Percentiles rank a stretch among this genome's conserved stretches.
These are phyloP conservation scores for Cercophora newfieldiana DNA, from an alignment of 495 filamentous ascomycete species.

Conservation along the genomic window DNA sequence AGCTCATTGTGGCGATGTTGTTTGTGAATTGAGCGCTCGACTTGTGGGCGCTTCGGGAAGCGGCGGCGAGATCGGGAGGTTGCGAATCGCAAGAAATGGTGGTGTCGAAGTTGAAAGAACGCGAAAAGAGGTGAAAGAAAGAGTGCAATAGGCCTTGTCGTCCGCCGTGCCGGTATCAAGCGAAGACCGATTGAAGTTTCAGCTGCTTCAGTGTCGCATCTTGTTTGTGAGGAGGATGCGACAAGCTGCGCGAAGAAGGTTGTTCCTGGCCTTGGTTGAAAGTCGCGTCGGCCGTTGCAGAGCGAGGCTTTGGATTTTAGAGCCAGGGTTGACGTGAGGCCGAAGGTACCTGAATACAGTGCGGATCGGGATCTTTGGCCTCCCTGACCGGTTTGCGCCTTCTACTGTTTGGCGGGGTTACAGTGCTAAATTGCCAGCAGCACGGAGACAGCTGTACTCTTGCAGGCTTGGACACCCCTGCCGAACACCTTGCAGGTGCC, in stretches of 20 bases:
- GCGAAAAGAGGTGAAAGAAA: neutral
- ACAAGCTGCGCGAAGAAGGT: neutral
- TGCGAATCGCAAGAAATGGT: slow-evolving; percentile 5
- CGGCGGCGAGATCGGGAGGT: neutral
- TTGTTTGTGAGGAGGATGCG: neutral
- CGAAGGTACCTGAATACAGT: neutral
- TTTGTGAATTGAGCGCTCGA: neutral
- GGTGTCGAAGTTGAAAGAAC: slow-evolving; percentile 4
- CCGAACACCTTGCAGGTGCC: neutral
- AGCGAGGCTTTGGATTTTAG: slow-evolving; percentile 7
- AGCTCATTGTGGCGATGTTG: slow-evolving; percentile 34
- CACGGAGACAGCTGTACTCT: too few species aligned
- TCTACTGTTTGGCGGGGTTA: too few species aligned
- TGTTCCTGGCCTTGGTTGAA: neutral
- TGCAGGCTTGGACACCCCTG: neutral
- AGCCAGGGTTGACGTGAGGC: slow-evolving; percentile 1
- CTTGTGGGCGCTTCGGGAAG: neutral
- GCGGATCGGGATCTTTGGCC: neutral
- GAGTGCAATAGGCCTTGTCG: neutral
- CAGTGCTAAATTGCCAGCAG: too few species aligned
- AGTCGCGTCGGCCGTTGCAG: neutral
- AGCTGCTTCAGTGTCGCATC: neutral
- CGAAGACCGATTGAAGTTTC: neutral
- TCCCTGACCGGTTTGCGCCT: neutral
- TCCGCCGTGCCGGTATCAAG: neutral